These are phyloP conservation scores for Phytopythium sindhum DNA, from an alignment of 352 stramenopile genomes.

Conservation along the genomic window DNA sequence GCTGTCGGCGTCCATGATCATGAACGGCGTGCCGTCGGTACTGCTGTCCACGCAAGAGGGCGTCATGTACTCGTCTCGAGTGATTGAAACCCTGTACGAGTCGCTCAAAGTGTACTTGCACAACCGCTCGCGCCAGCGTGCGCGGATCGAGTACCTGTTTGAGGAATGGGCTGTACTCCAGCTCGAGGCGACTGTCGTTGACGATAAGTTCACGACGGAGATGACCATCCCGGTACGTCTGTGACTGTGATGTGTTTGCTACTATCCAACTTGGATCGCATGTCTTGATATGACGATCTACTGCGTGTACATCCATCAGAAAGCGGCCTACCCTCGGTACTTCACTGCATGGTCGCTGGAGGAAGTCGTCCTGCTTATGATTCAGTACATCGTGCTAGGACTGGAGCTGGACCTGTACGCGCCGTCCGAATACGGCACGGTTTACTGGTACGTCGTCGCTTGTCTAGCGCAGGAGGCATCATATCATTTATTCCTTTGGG, in stretches of 20 bases:
- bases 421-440: constrained; percentile 60
- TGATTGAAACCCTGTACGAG: constrained; percentile 83
- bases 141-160: constrained; percentile 77
- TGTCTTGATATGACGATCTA: neutral
- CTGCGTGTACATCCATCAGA: constrained; percentile 22
- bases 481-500: too few relatives aligned
- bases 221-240: constrained; percentile 75
- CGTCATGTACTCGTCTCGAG: constrained; percentile 67
- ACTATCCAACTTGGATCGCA: neutral
- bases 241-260: neutral
- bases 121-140: constrained; percentile 77
- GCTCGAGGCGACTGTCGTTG: constrained; percentile 60
- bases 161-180: constrained; percentile 80
- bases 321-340: constrained; percentile 73
- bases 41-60: constrained; percentile 83
- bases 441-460: constrained; percentile 63
- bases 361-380: constrained; percentile 68
- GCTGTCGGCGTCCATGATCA: constrained; percentile 75
- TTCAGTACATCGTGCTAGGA: constrained; percentile 72
- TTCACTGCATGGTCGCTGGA: constrained; percentile 84
- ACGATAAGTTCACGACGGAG: constrained; percentile 79
- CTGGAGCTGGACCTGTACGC: constrained; percentile 79
- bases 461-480: neutral
- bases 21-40: constrained; percentile 78
- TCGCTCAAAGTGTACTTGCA: constrained; percentile 79